Conservation (phyloP, 1,139 yeast species). For the Kurtzmaniella quercitrusa region DNA sequence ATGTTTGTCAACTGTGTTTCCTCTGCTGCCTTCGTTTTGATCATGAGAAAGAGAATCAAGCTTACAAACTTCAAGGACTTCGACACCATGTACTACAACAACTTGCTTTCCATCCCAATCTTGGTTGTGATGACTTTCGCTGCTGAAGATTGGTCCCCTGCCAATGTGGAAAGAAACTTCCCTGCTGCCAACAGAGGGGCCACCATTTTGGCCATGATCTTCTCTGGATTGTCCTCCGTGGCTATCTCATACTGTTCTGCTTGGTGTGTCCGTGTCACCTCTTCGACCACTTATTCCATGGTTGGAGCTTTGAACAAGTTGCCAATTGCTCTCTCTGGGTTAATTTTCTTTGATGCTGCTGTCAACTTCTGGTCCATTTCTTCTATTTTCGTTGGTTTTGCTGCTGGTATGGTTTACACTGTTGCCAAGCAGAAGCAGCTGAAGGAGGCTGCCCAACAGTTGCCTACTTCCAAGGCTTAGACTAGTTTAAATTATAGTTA, state of each 20-base stretch:
- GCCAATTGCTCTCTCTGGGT: slow-evolving; percentile 94
- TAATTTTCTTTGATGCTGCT: slow-evolving; percentile 90
- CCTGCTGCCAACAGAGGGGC: slow-evolving; percentile 65
- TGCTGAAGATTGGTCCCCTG: slow-evolving; percentile 90
- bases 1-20: slow-evolving; percentile 92
- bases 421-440: slow-evolving; percentile 80
- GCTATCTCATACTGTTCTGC: slow-evolving; percentile 98
- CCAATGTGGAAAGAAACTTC: slow-evolving; percentile 71
- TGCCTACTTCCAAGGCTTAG: slow-evolving; percentile 21
- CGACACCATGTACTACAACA: slow-evolving; percentile 98
- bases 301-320: slow-evolving; percentile 98
- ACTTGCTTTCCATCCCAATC: slow-evolving; percentile 86
- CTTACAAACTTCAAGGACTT: slow-evolving; percentile 94
- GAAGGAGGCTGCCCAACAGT: slow-evolving; percentile 40
- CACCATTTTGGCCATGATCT: slow-evolving; percentile 74
- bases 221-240: slow-evolving; percentile 90
- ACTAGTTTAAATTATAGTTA: background rate
- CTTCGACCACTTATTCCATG: slow-evolving; percentile 97
- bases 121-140: slow-evolving; percentile 68
- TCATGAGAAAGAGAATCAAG: slow-evolving; percentile 97
- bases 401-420: slow-evolving; percentile 92
- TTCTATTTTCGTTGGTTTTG: slow-evolving; percentile 87
- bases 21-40: slow-evolving; percentile 87
- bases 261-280: slow-evolving; percentile 99
- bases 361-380: slow-evolving; percentile 88